Evolutionary conservation across 768 basidiomycete genomes (phyloP).

Genomic region (Lyophyllum semitale): DNA sequence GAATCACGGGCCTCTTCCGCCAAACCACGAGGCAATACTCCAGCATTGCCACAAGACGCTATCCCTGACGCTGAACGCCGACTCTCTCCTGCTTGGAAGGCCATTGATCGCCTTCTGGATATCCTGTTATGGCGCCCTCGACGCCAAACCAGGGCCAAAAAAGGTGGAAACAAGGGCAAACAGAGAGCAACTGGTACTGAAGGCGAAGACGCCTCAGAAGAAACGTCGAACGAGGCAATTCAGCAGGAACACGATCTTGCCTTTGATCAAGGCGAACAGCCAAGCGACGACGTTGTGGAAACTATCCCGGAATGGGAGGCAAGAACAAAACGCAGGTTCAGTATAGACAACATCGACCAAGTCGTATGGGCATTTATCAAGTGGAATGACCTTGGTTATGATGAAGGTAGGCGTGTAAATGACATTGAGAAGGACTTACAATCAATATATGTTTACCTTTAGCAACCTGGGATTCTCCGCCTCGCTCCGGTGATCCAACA

Average conservation of each 20-base stretch:
- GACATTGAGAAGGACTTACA: background rate
- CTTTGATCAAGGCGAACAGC: conserved; percentile 65
- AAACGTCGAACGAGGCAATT: conserved; percentile 28
- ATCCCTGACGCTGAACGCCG: conserved; percentile 69
- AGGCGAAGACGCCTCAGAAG: conserved; percentile 30
- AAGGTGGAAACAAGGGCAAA: conserved; percentile 26
- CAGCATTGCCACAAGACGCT: conserved; percentile 36
- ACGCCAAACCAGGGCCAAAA: conserved; percentile 18
- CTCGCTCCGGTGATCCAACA: conserved; percentile 52
- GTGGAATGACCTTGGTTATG: conserved; percentile 93
- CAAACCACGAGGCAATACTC: conserved; percentile 30
- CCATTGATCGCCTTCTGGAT: conserved; percentile 90
- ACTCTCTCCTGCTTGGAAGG: conserved; percentile 84
- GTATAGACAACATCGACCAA: conserved; percentile 50
- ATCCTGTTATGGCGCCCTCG: conserved; percentile 62
- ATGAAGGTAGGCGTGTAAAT: conserved; percentile 60
- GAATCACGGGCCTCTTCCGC: conserved; percentile 36
- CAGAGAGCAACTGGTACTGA: conserved; percentile 21
- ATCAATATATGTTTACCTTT: conserved; percentile 8
- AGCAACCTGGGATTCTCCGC: conserved; percentile 96
- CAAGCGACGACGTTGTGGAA: conserved; percentile 52
- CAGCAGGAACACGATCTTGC: conserved; percentile 39
- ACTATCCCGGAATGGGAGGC: conserved; percentile 66
- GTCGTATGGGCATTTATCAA: conserved; percentile 88
- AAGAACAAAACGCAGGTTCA: conserved; percentile 40